These are phyloP conservation scores for Przewalskia tangutica DNA, from an alignment of 257 asterid species.

Conservation along the genomic window DNA sequence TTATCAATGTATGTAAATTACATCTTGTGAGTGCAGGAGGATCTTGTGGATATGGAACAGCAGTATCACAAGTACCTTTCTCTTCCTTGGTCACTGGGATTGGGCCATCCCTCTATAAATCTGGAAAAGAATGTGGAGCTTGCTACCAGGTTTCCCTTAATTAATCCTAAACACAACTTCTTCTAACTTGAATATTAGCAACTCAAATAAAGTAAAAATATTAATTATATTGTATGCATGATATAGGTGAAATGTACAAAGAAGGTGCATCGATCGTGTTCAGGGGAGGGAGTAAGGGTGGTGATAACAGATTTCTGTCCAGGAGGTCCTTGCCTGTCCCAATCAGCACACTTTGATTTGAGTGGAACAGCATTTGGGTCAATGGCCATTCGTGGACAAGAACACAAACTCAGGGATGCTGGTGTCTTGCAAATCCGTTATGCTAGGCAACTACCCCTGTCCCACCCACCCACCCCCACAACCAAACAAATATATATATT, in stretches of 20 bases:
- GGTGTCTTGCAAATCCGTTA: constrained; percentile 40
- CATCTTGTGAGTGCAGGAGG: constrained; percentile 35
- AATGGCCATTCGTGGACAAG: constrained; percentile 50
- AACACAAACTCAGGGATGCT: constrained; percentile 45
- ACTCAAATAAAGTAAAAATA: too few species aligned
- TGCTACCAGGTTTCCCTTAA: constrained; percentile 27
- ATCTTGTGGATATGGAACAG: constrained; percentile 57
- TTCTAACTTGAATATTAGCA: too few species aligned
- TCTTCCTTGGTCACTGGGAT: constrained; percentile 54
- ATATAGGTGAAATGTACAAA: constrained; percentile 37
- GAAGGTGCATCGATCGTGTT: constrained; percentile 26
- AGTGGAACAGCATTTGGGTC: constrained; percentile 73
- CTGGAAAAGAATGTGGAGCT: constrained; percentile 74
- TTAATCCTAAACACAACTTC: too few species aligned
- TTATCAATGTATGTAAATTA: not conserved
- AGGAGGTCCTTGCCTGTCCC: constrained; percentile 40
- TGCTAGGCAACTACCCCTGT: constrained; percentile 28
- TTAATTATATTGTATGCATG: too few species aligned
- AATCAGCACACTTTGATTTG: constrained; percentile 54
- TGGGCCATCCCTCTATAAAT: constrained; percentile 58
- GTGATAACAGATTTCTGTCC: constrained; percentile 67
- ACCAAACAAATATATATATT: too few species aligned
- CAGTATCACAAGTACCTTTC: constrained; percentile 56
- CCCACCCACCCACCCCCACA: too few species aligned
- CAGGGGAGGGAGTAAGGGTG: constrained; percentile 43